Base-by-base conservation (phyloP, 2,329 filamentous ascomycete genomes). In the Botrytis tulipae region DNA sequence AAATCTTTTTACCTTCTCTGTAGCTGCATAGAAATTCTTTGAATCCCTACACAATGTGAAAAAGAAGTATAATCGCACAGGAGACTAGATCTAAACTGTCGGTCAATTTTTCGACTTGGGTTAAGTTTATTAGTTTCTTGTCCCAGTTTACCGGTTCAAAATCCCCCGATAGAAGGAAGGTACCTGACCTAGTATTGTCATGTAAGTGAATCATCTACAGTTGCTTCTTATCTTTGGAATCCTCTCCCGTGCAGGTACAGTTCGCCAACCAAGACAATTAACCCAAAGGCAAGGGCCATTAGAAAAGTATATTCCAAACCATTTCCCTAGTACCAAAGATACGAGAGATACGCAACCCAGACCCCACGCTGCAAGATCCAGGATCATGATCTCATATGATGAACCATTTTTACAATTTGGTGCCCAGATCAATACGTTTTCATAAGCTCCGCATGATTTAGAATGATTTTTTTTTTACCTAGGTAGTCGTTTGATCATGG, bases 331-430 rank as follows among this genome's bases (percentile, higher is more conserved):
- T 1, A 14, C 6, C 20, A 51, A 25, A 51, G 44, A 66, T 66
- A 66, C 29, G 44, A 48, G 22, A 61, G 35, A 61, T n/a, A 40
- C 59, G 35, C 35, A 18, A 66, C 4, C 22, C 46, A 16, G 63
- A 67, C 46, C 46, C 65, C 44, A 68, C 48, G 35, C 25, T 57
- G 65, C n/a, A 68, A 40, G 65, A 42, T 37, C 46, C 46, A 54
- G 65, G 46, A 67, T 67, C 6, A 68, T 42, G 66, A 68, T 57
- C 48, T 68, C 46, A 40, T 68, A 68, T 54, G 22, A 68, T 54
- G 32, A 42, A 67, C 25, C 35, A 68, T 54, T 22, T 68, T 57
- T n/a, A 25, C 35, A 7, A 9, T 37, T 61, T 40, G 35, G 22
- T 20, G 32, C 46, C 46, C 65, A 67, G 35, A 29, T 29, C 51